Evolutionary conservation across 2,329 filamentous ascomycete genomes (phyloP), one percentile per base, ranked within the genome.

Genomic region (Tolypocladium pustulatum): DNA sequence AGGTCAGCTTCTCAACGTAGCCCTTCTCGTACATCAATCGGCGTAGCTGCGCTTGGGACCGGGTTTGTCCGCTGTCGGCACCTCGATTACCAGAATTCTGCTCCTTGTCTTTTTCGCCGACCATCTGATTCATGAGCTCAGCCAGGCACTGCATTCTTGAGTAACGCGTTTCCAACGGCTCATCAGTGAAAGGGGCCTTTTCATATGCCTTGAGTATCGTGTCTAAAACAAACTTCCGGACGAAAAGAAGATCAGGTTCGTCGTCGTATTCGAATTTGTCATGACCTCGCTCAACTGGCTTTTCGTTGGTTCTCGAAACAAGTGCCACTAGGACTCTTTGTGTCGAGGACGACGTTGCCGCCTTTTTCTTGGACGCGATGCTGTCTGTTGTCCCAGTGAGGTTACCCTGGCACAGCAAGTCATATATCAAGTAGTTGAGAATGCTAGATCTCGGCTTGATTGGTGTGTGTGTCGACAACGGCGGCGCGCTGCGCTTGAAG

Each of bases 1-100:
- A 84, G 2, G 94, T 97, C 60, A 99, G 76, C 54, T 93, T 89
- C 30, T 89, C 84, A 61, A 97, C 87, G 70, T 94, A 96, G 58
- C 95, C 91, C 76, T 97, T 99, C 75, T 99, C 94, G 67, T 96
- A 97, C 94, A 99, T 99, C 61, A 97, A 85, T 64, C 91, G 90
- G 38, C 90, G 88, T 65, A 99, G 82, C 68, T 96, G 91, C 66
- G 88, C 86, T 62, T 92, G 88, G 9, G 91, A 92, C 51, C 79
- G 77, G 30, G 72, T 69, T 52, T 76, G 68, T 57, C 71, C 62
- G 54, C 70, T 69, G 64, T 79, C 67, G 57, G 76, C 63, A 65
- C 72, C 61, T 70, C 77, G 61, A n/a, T 65, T 61, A 43, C 72
- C 73, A 61, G 74, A 75, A 63, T 74, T 74, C 53, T 78, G 78